These are phyloP conservation scores for Pseudocercospora fijiensis DNA, from an alignment of 2,329 filamentous ascomycete genomes.

Conservation along the genomic window DNA sequence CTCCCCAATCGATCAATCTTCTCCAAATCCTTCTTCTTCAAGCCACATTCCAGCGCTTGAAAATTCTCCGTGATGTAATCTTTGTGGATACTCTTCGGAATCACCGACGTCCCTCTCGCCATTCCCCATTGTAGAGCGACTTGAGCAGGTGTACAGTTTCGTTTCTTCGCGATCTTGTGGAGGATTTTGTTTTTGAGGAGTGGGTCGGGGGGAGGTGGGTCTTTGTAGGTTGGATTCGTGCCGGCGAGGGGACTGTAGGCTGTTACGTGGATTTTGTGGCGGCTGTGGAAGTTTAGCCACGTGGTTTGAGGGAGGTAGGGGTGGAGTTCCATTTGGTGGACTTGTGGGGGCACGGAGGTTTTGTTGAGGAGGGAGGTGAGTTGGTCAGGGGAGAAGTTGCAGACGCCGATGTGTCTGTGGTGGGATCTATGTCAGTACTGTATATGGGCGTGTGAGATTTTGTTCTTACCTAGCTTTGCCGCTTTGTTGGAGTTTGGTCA, in stretches of 20 bases:
- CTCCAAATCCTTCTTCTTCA: conserved; percentile 42
- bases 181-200: conserved; percentile 59
- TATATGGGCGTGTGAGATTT: background rate
- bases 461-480: conserved; percentile 25
- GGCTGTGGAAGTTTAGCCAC: conserved; percentile 27
- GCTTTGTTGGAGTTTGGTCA: conserved; percentile 31
- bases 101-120: conserved; percentile 56
- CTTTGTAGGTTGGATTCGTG: conserved; percentile 45
- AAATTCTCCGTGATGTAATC: conserved; percentile 36
- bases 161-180: conserved; percentile 63
- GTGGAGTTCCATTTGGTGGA: conserved; percentile 37
- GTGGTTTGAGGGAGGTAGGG: conserved; percentile 34
- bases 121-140: conserved; percentile 57
- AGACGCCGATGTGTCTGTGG: conserved; percentile 33
- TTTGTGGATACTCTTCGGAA: conserved; percentile 48
- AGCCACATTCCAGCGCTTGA: conserved; percentile 36
- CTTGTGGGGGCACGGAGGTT: conserved; percentile 27
- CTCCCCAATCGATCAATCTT: conserved; percentile 39
- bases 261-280: conserved; percentile 31
- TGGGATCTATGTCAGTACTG: background rate
- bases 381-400: conserved; percentile 36
- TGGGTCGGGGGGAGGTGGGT: conserved; percentile 26
- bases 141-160: conserved; percentile 58
- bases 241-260: conserved; percentile 36
- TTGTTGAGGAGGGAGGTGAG: conserved; percentile 31